Conservation (phyloP, 345 rosid species). For the Linum trigynum region DNA sequence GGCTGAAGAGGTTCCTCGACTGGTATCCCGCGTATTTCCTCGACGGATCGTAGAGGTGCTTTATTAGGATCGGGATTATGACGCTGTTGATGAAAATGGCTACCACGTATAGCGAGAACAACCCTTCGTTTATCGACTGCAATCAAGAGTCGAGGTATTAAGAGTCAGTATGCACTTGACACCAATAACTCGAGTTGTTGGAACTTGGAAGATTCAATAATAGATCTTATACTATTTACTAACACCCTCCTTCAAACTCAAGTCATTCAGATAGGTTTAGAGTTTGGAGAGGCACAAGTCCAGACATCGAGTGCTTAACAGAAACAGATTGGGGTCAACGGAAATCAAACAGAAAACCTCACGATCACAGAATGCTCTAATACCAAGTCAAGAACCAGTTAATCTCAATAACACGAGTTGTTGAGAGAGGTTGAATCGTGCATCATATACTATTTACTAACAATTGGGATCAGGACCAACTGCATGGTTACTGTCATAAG, state of each 20-base stretch:
- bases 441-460: background rate
- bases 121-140: slow-evolving; percentile 20
- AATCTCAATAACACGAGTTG: no score
- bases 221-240: no score
- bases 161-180: background rate
- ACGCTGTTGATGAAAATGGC: slow-evolving; percentile 18
- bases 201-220: no score
- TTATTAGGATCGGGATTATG: slow-evolving; percentile 16
- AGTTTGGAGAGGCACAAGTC: background rate
- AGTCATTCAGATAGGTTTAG: background rate
- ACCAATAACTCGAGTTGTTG: background rate
- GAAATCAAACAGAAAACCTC: no score
- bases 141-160: background rate
- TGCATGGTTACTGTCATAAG: no score
- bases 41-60: slow-evolving; percentile 20
- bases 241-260: background rate
- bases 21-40: slow-evolving; percentile 22
- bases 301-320: no score
- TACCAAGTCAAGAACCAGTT: no score
- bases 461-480: no score
- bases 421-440: no score
- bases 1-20: slow-evolving; percentile 24
- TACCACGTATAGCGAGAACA: slow-evolving; percentile 9
- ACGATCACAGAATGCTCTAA: no score
- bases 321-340: no score